Evolutionary conservation across 805 yeast species (phyloP), one percentile per base, ranked within the genome.

Genomic region (Yueomyces sinensis): DNA sequence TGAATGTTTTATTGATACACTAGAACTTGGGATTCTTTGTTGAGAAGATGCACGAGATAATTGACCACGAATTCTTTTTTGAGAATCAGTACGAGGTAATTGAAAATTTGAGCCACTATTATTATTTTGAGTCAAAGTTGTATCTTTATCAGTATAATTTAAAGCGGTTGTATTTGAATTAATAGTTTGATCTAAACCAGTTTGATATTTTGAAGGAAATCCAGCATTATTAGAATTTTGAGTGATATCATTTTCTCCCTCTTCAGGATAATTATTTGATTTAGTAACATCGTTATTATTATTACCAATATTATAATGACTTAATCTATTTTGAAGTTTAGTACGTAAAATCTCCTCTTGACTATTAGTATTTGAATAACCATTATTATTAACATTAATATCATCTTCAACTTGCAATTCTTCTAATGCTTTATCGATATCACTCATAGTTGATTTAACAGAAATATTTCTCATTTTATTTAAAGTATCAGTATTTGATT

Each of bases 381-480:
- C 15, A n/a, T n/a, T n/a, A n/a, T n/a, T n/a, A n/a, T n/a, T n/a
- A n/a, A n/a, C n/a, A n/a, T n/a, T n/a, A n/a, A n/a, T n/a, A n/a
- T n/a, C 30, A 7, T 52, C 54, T 23, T 53, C 63, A 3, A 42
- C 43, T 36, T 71, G 67, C 25, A 80, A 56, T 45, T 81, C 89
- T 42, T 72, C 68, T 31, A 81, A 54, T 0, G 86, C 91, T 46
- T 65, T 72, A 49, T 81, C 89, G 17, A 81, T 80, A 42, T 81
- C 89, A 41, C 66, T 67, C 61, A 81, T 63, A 0, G 86, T 76
- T 20, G 63, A 61, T 34, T 65, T 65, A 13, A 71, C 69, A 11
- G 70, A 64, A 3, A 59, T 52, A 32, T 54, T 60, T 35, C 61
- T 56, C 31, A 42, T 54, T 6, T 43, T 38, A 13, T 32, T 27